A percentile compares a stretch with the other conserved stretches of the same genome.
These are phyloP conservation scores for Populus hybrid DNA, from an alignment of 441 rosid genomes.

Conservation along the genomic window DNA sequence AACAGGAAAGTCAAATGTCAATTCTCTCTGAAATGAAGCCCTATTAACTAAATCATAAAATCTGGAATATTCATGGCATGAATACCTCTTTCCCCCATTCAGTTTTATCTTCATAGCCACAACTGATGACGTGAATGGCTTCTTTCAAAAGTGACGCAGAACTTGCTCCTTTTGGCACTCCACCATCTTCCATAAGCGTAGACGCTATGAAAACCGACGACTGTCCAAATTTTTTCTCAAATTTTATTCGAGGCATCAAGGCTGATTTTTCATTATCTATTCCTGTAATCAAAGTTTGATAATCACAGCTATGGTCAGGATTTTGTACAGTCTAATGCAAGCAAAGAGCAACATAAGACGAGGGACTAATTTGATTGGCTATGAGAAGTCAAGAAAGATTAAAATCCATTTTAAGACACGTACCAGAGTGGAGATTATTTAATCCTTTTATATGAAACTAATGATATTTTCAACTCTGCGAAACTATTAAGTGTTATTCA, in stretches of 20 bases:
- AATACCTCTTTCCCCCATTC: constrained; percentile 98
- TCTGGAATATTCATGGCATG: not conserved
- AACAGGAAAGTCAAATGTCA: constrained; percentile 2
- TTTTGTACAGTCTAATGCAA: not conserved
- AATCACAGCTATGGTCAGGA: not conserved
- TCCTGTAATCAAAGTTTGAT: constrained; percentile 33
- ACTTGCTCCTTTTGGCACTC: constrained; percentile 71
- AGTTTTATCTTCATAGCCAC: constrained; percentile 95
- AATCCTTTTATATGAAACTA: not conserved
- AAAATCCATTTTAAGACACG: not conserved
- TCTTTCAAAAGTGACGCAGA: constrained; percentile 85
- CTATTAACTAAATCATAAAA: not conserved
- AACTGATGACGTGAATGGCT: constrained; percentile 97
- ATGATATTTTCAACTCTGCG: not conserved
- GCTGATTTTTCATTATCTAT: constrained; percentile 58
- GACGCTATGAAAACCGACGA: constrained; percentile 85
- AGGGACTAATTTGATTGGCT: not conserved
- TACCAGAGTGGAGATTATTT: not conserved
- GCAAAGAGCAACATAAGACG: not conserved
- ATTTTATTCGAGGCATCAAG: constrained; percentile 51
- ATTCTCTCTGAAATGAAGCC: not conserved
- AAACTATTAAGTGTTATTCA: not conserved
- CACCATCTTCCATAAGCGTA: constrained; percentile 78
- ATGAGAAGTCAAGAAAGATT: not conserved
- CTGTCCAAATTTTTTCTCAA: constrained; percentile 95